These are phyloP conservation scores for Naganishia randhawae DNA, from an alignment of 768 basidiomycete species.

Conservation along the genomic window DNA sequence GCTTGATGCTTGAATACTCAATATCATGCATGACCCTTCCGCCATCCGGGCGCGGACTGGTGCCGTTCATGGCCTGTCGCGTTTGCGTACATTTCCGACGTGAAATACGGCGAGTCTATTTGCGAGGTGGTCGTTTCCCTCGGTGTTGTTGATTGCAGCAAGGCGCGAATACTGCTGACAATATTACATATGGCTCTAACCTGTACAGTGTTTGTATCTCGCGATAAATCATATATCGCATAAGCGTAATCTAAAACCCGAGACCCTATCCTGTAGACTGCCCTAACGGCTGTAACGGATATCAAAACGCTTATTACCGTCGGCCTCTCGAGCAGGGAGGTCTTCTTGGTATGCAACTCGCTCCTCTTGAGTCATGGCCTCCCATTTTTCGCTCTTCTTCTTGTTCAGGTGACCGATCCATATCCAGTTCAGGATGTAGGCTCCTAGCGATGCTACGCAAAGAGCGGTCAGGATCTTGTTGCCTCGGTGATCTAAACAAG, in stretches of 20 bases:
- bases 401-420: conserved; percentile 50
- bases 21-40: neutral
- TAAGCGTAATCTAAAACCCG: neutral
- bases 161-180: no score
- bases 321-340: conserved; percentile 57
- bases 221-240: neutral
- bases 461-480: conserved; percentile 61
- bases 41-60: no score
- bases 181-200: neutral
- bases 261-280: neutral
- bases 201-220: neutral
- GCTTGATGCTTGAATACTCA: conserved; percentile 15
- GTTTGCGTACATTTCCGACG: no score
- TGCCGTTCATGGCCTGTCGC: no score
- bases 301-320: conserved; percentile 32
- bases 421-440: conserved; percentile 55
- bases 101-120: neutral
- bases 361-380: conserved; percentile 56
- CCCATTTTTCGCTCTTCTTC: conserved; percentile 58
- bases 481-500: conserved; percentile 55
- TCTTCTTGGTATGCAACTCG: conserved; percentile 60
- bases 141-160: neutral
- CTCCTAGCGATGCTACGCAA: conserved; percentile 57
- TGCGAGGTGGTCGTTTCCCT: neutral
- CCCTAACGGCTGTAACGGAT: conserved; percentile 25